These are phyloP conservation scores for Aspergillus ibericus DNA, from an alignment of 2,329 filamentous ascomycete genomes.

Conservation along the genomic window DNA sequence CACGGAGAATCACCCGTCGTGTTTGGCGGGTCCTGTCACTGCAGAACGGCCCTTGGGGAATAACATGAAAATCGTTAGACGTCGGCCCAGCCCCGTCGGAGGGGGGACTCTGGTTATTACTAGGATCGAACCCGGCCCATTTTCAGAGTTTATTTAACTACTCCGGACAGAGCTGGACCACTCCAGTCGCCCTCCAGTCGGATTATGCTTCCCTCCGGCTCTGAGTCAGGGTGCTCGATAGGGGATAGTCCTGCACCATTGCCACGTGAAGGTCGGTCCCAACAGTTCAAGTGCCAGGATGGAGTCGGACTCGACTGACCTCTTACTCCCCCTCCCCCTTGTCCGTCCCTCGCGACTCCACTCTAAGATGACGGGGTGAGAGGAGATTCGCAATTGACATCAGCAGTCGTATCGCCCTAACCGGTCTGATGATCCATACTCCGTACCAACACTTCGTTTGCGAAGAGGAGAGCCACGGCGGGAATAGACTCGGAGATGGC, in stretches of 20 bases:
- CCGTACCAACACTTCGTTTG: constrained; percentile 2
- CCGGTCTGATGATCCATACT: constrained; percentile 4
- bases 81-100: not conserved
- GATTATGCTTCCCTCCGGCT: not conserved
- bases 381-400: not conserved
- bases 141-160: not conserved
- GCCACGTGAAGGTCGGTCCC: constrained; percentile 6
- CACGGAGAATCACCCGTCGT: not conserved
- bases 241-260: constrained; percentile 13
- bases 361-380: not conserved
- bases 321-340: not conserved
- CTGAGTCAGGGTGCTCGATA: constrained; percentile 11
- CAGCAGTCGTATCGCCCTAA: not conserved
- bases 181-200: not conserved
- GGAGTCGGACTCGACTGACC: too few species aligned
- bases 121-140: not conserved
- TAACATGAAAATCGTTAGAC: not conserved
- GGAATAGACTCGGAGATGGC: constrained; percentile 2
- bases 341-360: not conserved
- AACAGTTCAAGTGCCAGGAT: not conserved
- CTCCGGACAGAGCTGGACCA: not conserved
- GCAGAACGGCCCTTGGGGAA: not conserved
- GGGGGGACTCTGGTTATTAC: not conserved
- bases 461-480: not conserved
- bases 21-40: not conserved